Percentiles rank a stretch among this genome's conserved stretches.
Evolutionary conservation across 2,329 filamentous ascomycete species (phyloP).

Genomic region (Xylariaceae sp.): DNA sequence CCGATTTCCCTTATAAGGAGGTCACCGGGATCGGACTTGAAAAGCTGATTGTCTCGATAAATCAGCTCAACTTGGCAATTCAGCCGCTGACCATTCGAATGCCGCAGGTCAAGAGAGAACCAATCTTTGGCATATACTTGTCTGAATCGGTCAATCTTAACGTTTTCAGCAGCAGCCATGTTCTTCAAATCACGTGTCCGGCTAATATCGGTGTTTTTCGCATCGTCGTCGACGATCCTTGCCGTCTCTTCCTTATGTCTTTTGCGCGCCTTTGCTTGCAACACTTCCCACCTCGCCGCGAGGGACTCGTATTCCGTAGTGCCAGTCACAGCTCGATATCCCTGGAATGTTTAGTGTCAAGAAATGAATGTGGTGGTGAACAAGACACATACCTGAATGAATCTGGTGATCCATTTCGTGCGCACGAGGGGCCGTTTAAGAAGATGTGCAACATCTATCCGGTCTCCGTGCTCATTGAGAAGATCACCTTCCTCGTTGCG

Average conservation of each 20-base stretch:
- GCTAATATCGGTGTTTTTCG: slow-evolving; percentile 73
- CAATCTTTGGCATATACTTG: slow-evolving; percentile 86
- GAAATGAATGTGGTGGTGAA: neutral
- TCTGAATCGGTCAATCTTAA: slow-evolving; percentile 67
- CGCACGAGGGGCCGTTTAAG: slow-evolving; percentile 84
- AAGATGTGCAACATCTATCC: slow-evolving; percentile 89
- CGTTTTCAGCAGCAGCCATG: slow-evolving; percentile 62
- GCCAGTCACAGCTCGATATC: slow-evolving; percentile 52
- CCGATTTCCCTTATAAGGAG: slow-evolving; percentile 91
- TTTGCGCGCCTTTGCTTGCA: slow-evolving; percentile 72
- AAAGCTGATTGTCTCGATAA: slow-evolving; percentile 71
- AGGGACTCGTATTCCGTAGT: slow-evolving; percentile 51
- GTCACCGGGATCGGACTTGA: slow-evolving; percentile 65
- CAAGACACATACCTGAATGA: slow-evolving; percentile 57
- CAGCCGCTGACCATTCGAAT: slow-evolving; percentile 85
- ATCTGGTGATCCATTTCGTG: slow-evolving; percentile 80
- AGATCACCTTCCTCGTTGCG: slow-evolving; percentile 61
- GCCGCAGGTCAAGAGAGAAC: slow-evolving; percentile 77
- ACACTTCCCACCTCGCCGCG: slow-evolving; percentile 58
- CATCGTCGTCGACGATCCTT: slow-evolving; percentile 78
- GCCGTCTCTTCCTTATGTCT: slow-evolving; percentile 67
- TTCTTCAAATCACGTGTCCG: slow-evolving; percentile 74
- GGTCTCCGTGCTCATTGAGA: slow-evolving; percentile 70
- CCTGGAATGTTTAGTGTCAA: slow-evolving; percentile 40
- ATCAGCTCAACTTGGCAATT: slow-evolving; percentile 86